Evolutionary conservation across 495 filamentous ascomycete genomes (phyloP).

Genomic region (Trichoderma reesei): DNA sequence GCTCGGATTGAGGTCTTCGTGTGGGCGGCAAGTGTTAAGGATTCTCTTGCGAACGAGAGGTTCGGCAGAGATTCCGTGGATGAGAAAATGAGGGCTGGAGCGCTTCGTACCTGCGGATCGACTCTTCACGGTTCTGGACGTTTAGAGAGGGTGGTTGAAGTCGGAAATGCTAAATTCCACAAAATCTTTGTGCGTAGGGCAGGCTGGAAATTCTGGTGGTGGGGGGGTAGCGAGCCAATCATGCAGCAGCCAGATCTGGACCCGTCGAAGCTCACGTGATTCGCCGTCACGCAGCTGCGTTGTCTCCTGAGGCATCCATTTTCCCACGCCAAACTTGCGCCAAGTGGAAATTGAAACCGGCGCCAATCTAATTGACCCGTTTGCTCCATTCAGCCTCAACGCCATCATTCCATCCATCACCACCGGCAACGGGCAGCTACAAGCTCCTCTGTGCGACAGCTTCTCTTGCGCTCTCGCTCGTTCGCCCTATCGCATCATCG

Average conservation of each 20-base stretch:
- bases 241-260: background rate
- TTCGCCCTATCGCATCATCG: background rate
- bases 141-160: constrained; percentile 1
- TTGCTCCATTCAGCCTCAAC: background rate
- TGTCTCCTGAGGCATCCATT: background rate
- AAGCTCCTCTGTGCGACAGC: constrained; percentile 5
- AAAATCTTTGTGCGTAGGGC: constrained; percentile 13
- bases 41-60: background rate
- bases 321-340: background rate
- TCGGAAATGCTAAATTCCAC: constrained; percentile 10
- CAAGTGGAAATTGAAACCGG: background rate
- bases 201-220: constrained; percentile 10
- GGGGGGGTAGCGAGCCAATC: constrained; percentile 10
- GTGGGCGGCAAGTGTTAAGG: background rate
- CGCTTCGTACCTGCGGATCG: constrained; percentile 13
- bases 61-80: constrained; percentile 1
- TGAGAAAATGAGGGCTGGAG: background rate
- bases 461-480: constrained; percentile 9
- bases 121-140: constrained; percentile 9
- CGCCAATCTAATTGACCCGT: constrained; percentile 6
- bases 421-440: constrained; percentile 5
- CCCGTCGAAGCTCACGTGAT: background rate
- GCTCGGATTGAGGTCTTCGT: background rate
- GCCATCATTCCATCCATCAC: constrained; percentile 10
- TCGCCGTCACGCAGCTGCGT: background rate